Conservation (phyloP, 78 protist species). For the Cyanophora paradoxa region DNA sequence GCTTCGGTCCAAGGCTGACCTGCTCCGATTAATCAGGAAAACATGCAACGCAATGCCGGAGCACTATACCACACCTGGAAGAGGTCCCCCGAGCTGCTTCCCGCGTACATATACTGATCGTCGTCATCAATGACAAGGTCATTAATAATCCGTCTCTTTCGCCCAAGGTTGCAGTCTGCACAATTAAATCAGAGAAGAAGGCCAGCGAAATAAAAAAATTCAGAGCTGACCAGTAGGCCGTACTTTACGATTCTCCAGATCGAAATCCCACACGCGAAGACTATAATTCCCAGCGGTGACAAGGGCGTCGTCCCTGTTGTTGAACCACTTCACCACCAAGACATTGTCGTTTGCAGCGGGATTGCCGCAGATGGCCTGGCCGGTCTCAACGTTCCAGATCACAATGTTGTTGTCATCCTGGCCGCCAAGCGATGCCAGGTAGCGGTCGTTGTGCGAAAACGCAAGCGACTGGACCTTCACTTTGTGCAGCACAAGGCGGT, state of each 20-base stretch:
- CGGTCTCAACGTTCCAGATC: slow-evolving; percentile 55
- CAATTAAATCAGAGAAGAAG: too few relatives aligned
- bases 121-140: slow-evolving; percentile 15
- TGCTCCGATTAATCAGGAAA: background rate
- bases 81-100: slow-evolving; percentile 61
- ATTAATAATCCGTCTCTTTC: slow-evolving; percentile 3
- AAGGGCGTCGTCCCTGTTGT: slow-evolving; percentile 15
- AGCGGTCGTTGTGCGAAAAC: slow-evolving; percentile 49
- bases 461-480: slow-evolving; percentile 45
- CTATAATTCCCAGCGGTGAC: slow-evolving; percentile 32
- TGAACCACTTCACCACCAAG: background rate
- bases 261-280: slow-evolving; percentile 54
- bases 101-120: slow-evolving; percentile 26
- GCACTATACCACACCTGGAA: too few relatives aligned
- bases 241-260: slow-evolving; percentile 31
- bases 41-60: too few relatives aligned
- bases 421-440: slow-evolving; percentile 69
- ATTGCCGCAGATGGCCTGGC: slow-evolving; percentile 45
- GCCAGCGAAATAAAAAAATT: too few relatives aligned
- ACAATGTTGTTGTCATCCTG: slow-evolving; percentile 62
- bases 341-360: slow-evolving; percentile 26
- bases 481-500: slow-evolving; percentile 51
- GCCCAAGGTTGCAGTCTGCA: slow-evolving; percentile 36
- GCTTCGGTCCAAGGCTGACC: background rate
- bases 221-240: too few relatives aligned